These are phyloP conservation scores for Rhodamnia rubescens DNA, from an alignment of 345 rosid genomes.

Conservation along the genomic window DNA sequence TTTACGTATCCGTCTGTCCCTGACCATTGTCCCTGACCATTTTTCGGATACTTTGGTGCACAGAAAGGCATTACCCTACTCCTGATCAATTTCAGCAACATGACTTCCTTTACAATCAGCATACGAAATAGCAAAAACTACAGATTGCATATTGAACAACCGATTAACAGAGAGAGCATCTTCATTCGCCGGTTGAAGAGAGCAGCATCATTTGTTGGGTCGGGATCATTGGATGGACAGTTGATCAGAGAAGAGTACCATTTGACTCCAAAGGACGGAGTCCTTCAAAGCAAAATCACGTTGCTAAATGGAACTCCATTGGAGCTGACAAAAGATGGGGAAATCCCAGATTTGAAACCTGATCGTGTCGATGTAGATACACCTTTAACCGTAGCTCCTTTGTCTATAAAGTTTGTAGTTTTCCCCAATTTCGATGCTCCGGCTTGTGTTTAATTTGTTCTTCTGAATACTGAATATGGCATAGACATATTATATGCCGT, in stretches of 20 bases:
- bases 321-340: conserved; percentile 31
- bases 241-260: conserved; percentile 81
- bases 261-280: conserved; percentile 63
- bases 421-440: conserved; percentile 80
- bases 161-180: conserved; percentile 11
- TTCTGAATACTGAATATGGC: not conserved
- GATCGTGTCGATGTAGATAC: conserved; percentile 27
- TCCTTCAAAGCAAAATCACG: conserved; percentile 52
- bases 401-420: conserved; percentile 75
- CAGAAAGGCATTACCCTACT: conserved; percentile 82
- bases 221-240: conserved; percentile 29
- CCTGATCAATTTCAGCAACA: conserved; percentile 71
- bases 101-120: conserved; percentile 33
- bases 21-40: not conserved
- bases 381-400: conserved; percentile 41
- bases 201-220: conserved; percentile 55
- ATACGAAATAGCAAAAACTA: conserved; percentile 37
- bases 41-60: not conserved
- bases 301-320: conserved; percentile 69
- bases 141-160: conserved; percentile 10
- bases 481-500: not conserved
- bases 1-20: not conserved
- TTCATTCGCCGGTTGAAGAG: conserved; percentile 37
- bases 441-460: conserved; percentile 32
- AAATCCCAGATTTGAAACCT: conserved; percentile 68